Evolutionary conservation across 2,329 filamentous ascomycete genomes (phyloP).

Genomic region (Nemania sp.): DNA sequence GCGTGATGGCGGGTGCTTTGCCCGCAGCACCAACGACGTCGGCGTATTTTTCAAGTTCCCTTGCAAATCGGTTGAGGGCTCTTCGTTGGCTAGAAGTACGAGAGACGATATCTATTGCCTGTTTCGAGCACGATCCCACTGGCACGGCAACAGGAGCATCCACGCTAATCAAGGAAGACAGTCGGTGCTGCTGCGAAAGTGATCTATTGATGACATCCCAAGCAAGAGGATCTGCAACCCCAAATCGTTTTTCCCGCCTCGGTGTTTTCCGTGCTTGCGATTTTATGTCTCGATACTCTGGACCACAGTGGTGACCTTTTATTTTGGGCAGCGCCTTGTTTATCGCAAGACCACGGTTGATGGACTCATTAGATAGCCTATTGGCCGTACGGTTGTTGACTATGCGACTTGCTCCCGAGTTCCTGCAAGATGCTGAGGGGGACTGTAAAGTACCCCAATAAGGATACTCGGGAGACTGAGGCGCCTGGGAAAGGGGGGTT

Average conservation of each 20-base stretch:
- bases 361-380: background rate
- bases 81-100: conserved; percentile 50
- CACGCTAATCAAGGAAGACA: conserved; percentile 43
- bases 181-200: conserved; percentile 50
- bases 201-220: conserved; percentile 52
- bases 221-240: conserved; percentile 45
- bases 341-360: background rate
- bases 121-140: conserved; percentile 7
- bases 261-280: conserved; percentile 24
- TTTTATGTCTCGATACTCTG: conserved; percentile 9
- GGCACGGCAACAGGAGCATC: conserved; percentile 20
- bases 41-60: conserved; percentile 48
- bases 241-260: conserved; percentile 38
- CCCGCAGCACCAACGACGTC: conserved; percentile 45
- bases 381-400: background rate
- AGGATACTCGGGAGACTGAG: conserved; percentile 32
- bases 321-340: background rate
- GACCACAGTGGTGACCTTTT: background rate
- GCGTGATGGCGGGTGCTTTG: conserved; percentile 46
- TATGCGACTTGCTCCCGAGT: conserved; percentile 2
- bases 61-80: conserved; percentile 48
- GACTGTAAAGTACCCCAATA: conserved; percentile 38
- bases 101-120: conserved; percentile 38
- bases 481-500: conserved; percentile 34
- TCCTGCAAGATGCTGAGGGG: conserved; percentile 24